These are phyloP conservation scores for Persicaria maculosa DNA, from an alignment of 148 eudicot species.

Conservation along the genomic window DNA sequence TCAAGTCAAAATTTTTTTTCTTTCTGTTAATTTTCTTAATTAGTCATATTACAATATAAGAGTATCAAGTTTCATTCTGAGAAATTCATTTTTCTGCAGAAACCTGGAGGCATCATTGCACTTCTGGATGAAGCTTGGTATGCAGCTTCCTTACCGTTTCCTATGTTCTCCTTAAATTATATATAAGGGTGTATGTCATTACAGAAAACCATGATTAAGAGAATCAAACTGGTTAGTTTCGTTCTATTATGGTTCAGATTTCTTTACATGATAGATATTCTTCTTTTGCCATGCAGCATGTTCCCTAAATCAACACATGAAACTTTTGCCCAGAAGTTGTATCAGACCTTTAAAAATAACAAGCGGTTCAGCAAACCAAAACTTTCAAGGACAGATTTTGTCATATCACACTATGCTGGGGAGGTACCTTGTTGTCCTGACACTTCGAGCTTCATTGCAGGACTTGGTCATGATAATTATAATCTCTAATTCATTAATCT, in stretches of 20 bases:
- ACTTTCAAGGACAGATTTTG: constrained; percentile 61
- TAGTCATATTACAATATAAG: background rate
- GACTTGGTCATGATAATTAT: background rate
- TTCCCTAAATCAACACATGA: constrained; percentile 72
- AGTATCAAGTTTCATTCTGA: constrained; percentile 6
- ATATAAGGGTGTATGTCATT: background rate
- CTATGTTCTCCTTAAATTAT: constrained; percentile 6
- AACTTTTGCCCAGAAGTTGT: constrained; percentile 71
- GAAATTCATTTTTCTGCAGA: constrained; percentile 24
- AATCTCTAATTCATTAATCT: background rate
- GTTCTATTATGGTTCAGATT: background rate
- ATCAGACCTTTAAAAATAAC: constrained; percentile 57
- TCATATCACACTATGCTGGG: constrained; percentile 66
- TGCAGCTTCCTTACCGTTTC: constrained; percentile 7
- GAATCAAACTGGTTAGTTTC: background rate
- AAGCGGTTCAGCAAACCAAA: constrained; percentile 69
- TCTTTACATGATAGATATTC: background rate
- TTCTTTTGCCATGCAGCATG: constrained; percentile 41
- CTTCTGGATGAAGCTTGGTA: constrained; percentile 84
- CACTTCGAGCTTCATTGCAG: background rate
- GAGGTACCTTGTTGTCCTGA: constrained; percentile 32
- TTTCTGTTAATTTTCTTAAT: background rate
- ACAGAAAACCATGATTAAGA: constrained; percentile 4
- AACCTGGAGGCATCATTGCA: constrained; percentile 65
- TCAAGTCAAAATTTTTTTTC: background rate